Evolutionary conservation across 2,329 filamentous ascomycete species (phyloP).

Genomic region (Truncatella angustata): DNA sequence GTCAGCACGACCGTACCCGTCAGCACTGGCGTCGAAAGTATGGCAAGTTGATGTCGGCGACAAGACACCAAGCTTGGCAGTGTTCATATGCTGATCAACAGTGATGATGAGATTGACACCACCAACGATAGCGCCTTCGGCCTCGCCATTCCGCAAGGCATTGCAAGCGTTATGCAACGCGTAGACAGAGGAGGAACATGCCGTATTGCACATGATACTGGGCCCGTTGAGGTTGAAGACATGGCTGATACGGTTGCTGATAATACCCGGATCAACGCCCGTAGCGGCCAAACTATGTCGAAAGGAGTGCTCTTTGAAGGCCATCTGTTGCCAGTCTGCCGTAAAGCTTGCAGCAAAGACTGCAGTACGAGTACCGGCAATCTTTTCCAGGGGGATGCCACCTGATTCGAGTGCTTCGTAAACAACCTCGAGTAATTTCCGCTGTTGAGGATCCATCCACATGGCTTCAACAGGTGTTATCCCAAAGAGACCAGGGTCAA

Average conservation of each 20-base stretch:
- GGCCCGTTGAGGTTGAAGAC: constrained; percentile 30
- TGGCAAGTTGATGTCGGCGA: constrained; percentile 29
- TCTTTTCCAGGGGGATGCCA: constrained; percentile 25
- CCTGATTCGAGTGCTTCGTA: constrained; percentile 38
- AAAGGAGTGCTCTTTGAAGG: constrained; percentile 12
- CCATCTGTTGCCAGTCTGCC: constrained; percentile 17
- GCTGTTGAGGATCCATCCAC: constrained; percentile 39
- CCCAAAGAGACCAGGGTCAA: constrained; percentile 37
- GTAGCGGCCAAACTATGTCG: constrained; percentile 15
- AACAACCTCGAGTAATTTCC: constrained; percentile 34
- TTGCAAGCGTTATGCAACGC: constrained; percentile 29
- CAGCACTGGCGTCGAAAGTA: constrained; percentile 25
- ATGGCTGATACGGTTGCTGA: constrained; percentile 30
- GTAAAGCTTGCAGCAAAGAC: constrained; percentile 20
- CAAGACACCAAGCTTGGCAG: constrained; percentile 29
- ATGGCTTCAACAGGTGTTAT: constrained; percentile 35
- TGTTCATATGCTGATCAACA: constrained; percentile 25
- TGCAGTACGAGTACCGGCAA: constrained; percentile 21
- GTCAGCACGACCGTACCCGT: constrained; percentile 26
- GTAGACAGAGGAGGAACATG: constrained; percentile 35
- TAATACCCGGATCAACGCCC: constrained; percentile 26
- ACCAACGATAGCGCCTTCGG: constrained; percentile 31
- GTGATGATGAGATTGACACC: constrained; percentile 34
- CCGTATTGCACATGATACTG: constrained; percentile 31
- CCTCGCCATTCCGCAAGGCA: constrained; percentile 27